These are phyloP conservation scores for Plectosphaerella cucumerina DNA, from an alignment of 2,329 filamentous ascomycete genomes.

Conservation along the genomic window DNA sequence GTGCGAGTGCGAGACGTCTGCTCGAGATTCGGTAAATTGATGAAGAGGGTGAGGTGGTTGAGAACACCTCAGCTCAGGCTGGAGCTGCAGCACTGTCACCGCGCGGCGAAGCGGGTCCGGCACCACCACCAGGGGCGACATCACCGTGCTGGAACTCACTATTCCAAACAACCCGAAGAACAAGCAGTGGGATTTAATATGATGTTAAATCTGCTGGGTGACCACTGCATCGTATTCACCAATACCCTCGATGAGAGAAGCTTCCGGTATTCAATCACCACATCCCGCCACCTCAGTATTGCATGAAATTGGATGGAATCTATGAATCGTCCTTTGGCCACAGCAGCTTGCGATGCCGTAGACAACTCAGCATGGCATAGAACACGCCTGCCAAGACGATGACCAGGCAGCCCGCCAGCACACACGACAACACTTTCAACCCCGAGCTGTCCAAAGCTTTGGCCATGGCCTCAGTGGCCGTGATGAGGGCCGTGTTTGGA, in stretches of 20 bases:
- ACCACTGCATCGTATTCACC: no score
- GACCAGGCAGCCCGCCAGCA: slow-evolving; percentile 62
- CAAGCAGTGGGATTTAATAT: no score
- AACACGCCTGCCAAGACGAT: slow-evolving; percentile 67
- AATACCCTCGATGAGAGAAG: no score
- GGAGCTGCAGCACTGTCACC: background rate
- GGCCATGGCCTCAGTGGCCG: slow-evolving; percentile 69
- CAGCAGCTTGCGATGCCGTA: slow-evolving; percentile 62
- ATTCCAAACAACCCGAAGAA: no score
- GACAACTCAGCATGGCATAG: slow-evolving; percentile 64
- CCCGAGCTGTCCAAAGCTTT: slow-evolving; percentile 54
- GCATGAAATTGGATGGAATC: background rate
- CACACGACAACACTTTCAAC: slow-evolving; percentile 64
- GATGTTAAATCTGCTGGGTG: no score
- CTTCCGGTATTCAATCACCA: no score
- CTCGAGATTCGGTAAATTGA: background rate
- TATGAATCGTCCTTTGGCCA: slow-evolving; percentile 61
- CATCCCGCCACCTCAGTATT: no score
- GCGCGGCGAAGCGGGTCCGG: background rate
- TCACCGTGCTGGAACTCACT: background rate
- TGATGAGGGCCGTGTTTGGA: slow-evolving; percentile 72
- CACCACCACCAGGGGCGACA: background rate
- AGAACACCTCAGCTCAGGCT: background rate
- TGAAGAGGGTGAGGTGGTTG: background rate
- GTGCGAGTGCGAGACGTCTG: no score